A percentile compares a stretch with the other conserved stretches of the same genome.
phyloP scores from a whole-genome alignment of 73 alveolate genomes.

The Breviolum minutum region DNA sequence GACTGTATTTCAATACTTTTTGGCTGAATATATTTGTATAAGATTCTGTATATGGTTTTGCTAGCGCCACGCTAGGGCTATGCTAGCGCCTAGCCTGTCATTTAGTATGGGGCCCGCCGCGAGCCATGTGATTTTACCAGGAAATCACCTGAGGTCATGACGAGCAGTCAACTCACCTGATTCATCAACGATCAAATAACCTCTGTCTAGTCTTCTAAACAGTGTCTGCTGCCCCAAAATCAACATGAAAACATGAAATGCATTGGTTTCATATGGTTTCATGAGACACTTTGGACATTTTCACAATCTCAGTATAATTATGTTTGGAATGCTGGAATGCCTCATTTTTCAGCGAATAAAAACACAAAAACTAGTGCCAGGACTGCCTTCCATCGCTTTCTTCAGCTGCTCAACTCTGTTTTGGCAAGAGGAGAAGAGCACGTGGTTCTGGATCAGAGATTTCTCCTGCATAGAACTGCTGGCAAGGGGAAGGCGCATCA shows the following conservation, averaged over 20 bases:
- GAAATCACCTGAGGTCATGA: background rate
- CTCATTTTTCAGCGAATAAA: too few relatives aligned
- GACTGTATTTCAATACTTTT: too few relatives aligned
- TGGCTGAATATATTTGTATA: too few relatives aligned
- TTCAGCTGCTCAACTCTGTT: constrained; percentile 63
- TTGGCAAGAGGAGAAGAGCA: constrained; percentile 62
- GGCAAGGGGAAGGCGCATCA: background rate
- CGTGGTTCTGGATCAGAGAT: constrained; percentile 63
- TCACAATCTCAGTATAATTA: too few relatives aligned
- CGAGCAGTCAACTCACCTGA: constrained; percentile 40
- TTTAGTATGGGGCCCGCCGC: background rate
- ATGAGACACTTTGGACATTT: too few relatives aligned
- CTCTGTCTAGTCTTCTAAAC: background rate
- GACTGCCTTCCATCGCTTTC: constrained; percentile 64
- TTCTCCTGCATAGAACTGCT: constrained; percentile 26
- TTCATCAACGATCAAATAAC: background rate
- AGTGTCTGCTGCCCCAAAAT: too few relatives aligned
- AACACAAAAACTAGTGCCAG: too few relatives aligned
- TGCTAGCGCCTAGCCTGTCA: background rate
- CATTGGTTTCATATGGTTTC: too few relatives aligned
- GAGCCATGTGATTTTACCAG: background rate
- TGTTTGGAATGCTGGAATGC: background rate
- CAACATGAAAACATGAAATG: too few relatives aligned
- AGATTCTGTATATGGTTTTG: too few relatives aligned
- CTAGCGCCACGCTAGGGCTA: too few relatives aligned